A percentile compares a stretch with the other conserved stretches of the same genome.
Evolutionary conservation across 2,329 filamentous ascomycete genomes (phyloP).

Genomic region (Sporothrix variecibatus): DNA sequence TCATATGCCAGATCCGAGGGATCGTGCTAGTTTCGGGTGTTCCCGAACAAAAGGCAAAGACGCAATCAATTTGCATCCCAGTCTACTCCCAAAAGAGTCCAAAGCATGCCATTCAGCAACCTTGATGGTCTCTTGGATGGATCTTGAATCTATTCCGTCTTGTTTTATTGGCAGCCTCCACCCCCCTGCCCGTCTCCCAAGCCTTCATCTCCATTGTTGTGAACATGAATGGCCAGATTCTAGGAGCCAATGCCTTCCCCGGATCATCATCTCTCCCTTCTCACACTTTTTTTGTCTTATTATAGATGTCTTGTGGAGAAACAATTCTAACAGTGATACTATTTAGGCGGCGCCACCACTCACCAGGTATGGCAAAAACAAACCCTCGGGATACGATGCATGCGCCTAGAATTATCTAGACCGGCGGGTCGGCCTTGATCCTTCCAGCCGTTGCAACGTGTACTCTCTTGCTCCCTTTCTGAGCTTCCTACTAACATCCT

Average conservation of each 20-base stretch:
- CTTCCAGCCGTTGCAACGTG: background rate
- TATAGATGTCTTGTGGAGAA: slow-evolving; percentile 28
- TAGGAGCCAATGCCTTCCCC: slow-evolving; percentile 4
- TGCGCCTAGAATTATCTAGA: slow-evolving; percentile 6
- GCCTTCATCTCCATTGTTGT: background rate
- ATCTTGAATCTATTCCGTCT: background rate
- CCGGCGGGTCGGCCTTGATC: background rate
- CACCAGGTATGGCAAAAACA: slow-evolving; percentile 65
- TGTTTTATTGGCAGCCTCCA: slow-evolving; percentile 23
- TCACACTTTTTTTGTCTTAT: slow-evolving; percentile 21
- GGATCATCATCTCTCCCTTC: slow-evolving; percentile 14
- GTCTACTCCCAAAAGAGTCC: background rate
- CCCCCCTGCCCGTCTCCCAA: background rate
- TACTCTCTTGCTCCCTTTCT: background rate
- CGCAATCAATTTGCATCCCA: slow-evolving; percentile 4
- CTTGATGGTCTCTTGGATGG: slow-evolving; percentile 29
- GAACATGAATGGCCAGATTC: slow-evolving; percentile 20
- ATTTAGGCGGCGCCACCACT: slow-evolving; percentile 68
- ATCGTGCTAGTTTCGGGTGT: slow-evolving; percentile 26
- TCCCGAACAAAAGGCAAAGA: slow-evolving; percentile 25
- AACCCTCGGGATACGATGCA: slow-evolving; percentile 30
- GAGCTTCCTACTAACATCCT: slow-evolving; percentile 35
- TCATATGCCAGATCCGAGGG: background rate
- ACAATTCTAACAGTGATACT: slow-evolving; percentile 36
- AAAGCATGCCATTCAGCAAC: slow-evolving; percentile 20